These are phyloP conservation scores for Arachis stenosperma DNA, from an alignment of 306 rosid genomes.

Conservation along the genomic window DNA sequence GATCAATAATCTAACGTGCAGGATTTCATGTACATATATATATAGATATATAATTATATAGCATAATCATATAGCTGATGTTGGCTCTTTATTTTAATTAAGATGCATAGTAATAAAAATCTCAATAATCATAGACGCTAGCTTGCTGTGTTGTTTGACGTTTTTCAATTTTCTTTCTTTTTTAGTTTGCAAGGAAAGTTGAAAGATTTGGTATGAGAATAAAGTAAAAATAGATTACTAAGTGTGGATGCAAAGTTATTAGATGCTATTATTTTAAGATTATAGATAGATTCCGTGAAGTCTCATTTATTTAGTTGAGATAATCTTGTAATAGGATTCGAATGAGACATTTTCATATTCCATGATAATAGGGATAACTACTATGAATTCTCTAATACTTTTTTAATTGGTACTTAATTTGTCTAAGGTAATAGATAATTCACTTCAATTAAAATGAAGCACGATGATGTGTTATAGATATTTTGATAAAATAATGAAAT, in stretches of 20 bases:
- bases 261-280: not conserved
- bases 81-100: not conserved
- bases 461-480: no score
- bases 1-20: conserved; percentile 36
- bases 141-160: not conserved
- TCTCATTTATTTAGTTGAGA: not conserved
- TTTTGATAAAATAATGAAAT: no score
- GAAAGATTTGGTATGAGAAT: not conserved
- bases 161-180: not conserved
- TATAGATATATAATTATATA: no score
- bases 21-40: conserved; percentile 2
- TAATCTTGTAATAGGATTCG: not conserved
- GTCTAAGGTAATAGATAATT: no score
- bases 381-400: no score
- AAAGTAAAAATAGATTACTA: not conserved
- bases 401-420: no score
- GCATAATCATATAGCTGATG: conserved; percentile 21
- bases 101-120: not conserved
- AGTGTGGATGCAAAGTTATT: not conserved
- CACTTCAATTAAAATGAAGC: no score
- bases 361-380: not conserved
- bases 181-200: not conserved
- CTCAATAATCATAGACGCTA: not conserved
- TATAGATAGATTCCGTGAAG: not conserved
- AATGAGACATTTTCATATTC: not conserved